phyloP scores from a whole-genome alignment of 1,284 basidiomycete genomes.

The Thecaphora thlaspeos region DNA sequence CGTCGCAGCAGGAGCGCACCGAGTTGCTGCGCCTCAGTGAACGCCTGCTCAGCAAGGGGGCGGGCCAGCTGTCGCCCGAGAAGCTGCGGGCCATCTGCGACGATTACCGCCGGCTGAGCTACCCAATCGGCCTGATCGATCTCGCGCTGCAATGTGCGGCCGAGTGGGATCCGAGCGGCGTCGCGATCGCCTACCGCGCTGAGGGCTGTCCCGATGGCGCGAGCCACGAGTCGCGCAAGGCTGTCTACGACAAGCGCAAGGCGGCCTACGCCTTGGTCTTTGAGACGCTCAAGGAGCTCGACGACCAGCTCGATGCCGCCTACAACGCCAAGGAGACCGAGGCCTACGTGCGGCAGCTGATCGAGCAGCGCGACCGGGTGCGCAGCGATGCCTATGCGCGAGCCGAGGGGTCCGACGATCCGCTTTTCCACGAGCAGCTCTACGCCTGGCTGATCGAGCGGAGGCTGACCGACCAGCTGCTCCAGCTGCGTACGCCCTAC shows the following conservation, averaged over 20 bases:
- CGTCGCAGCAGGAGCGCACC: conserved; percentile 62
- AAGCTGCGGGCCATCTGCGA: conserved; percentile 79
- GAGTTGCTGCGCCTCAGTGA: conserved; percentile 25
- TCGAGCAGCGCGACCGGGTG: conserved; percentile 46
- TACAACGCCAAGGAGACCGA: conserved; percentile 27
- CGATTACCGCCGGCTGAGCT: conserved; percentile 81
- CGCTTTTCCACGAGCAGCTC: conserved; percentile 88
- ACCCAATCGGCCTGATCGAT: conserved; percentile 80
- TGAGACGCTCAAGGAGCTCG: conserved; percentile 77
- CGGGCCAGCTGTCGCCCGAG: conserved; percentile 77
- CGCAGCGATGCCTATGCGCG: conserved; percentile 41
- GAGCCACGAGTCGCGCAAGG: conserved; percentile 65
- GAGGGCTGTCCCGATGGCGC: conserved; percentile 65
- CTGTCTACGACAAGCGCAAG: conserved; percentile 63
- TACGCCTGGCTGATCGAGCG: conserved; percentile 89
- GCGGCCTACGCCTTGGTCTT: conserved; percentile 67
- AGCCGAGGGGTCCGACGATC: conserved; percentile 79
- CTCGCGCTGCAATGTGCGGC: conserved; percentile 81
- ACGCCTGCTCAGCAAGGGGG: conserved; percentile 80
- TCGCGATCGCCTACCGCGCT: conserved; percentile 56
- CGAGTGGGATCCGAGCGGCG: conserved; percentile 73
- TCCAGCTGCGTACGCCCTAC: conserved; percentile 68
- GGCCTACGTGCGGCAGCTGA: conserved; percentile 44
- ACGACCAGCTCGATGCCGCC: conserved; percentile 61
- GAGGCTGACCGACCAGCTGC: conserved; percentile 78